Conservation (phyloP, 169 alveolate genomes). For the Babesia ovata region DNA sequence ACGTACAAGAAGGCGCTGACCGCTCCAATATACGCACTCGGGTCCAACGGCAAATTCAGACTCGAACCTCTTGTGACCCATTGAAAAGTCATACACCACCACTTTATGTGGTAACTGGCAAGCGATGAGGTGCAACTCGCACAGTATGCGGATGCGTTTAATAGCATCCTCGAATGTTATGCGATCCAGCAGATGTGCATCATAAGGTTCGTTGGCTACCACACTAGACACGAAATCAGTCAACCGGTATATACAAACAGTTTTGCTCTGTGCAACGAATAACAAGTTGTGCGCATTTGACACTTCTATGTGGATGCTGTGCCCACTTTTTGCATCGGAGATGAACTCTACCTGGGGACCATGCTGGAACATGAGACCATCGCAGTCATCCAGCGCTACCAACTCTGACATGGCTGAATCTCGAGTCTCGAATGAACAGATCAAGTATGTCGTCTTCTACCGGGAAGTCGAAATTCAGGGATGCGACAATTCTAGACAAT, state of each 20-base stretch:
- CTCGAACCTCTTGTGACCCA: not conserved
- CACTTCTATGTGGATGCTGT: slow-evolving; percentile 10
- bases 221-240: slow-evolving; percentile 10
- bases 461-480: slow-evolving; percentile 23
- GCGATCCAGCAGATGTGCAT: slow-evolving; percentile 6
- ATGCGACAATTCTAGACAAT: slow-evolving; percentile 9
- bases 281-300: slow-evolving; percentile 32
- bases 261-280: slow-evolving; percentile 2
- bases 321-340: not conserved
- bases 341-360: slow-evolving; percentile 41
- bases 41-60: not conserved
- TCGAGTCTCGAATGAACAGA: slow-evolving; percentile 3
- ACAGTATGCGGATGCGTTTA: not conserved
- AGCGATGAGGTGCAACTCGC: slow-evolving; percentile 15
- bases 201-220: slow-evolving; percentile 22
- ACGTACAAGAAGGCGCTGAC: not conserved
- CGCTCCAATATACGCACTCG: slow-evolving; percentile 11
- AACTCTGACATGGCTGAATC: slow-evolving; percentile 45
- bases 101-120: not conserved
- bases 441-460: slow-evolving; percentile 12
- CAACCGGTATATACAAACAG: slow-evolving; percentile 5
- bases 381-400: slow-evolving; percentile 54
- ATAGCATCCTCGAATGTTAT: not conserved
- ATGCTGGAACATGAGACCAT: slow-evolving; percentile 58
- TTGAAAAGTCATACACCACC: slow-evolving; percentile 29